These are phyloP conservation scores for Mallotus repandus DNA, from an alignment of 441 rosid species.

Conservation along the genomic window DNA sequence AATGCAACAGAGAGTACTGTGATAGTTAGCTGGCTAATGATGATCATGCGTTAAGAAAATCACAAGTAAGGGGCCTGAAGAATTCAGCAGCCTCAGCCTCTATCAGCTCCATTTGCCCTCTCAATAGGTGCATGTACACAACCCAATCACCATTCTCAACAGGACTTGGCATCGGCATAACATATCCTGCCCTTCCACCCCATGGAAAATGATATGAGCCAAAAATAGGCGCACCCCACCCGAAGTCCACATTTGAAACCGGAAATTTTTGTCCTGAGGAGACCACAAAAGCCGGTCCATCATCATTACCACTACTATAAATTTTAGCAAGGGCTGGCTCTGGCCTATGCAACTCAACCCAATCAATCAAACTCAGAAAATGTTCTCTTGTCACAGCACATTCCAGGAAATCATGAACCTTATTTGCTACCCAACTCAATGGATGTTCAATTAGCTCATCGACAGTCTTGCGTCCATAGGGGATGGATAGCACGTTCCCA, in stretches of 20 bases:
- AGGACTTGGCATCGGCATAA: slow-evolving; percentile 86
- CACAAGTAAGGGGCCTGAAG: slow-evolving; percentile 48
- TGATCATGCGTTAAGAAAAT: slow-evolving; percentile 29
- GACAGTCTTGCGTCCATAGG: slow-evolving; percentile 44
- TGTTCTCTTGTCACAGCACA: slow-evolving; percentile 54
- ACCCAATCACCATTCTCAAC: slow-evolving; percentile 66
- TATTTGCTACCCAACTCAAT: slow-evolving; percentile 54
- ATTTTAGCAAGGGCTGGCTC: slow-evolving; percentile 53
- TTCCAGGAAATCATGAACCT: slow-evolving; percentile 57
- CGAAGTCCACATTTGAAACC: slow-evolving; percentile 50
- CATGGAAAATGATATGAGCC: slow-evolving; percentile 87
- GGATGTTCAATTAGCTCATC: slow-evolving; percentile 50
- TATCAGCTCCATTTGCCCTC: slow-evolving; percentile 49
- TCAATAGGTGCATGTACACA: slow-evolving; percentile 61
- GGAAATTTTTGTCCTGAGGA: slow-evolving; percentile 79
- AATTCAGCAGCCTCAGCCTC: slow-evolving; percentile 51
- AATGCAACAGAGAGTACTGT: too few relatives aligned
- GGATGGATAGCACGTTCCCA: slow-evolving; percentile 75
- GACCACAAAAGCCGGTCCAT: slow-evolving; percentile 74
- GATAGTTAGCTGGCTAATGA: too few relatives aligned
- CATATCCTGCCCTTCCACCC: slow-evolving; percentile 76
- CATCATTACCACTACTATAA: slow-evolving; percentile 35
- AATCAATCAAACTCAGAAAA: slow-evolving; percentile 74
- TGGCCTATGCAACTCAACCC: slow-evolving; percentile 83
- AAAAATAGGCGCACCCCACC: slow-evolving; percentile 72